Evolutionary conservation across 1,284 basidiomycete species (phyloP), one percentile per base, ranked within the genome.

Genomic region (Anthracocystis setariae): DNA sequence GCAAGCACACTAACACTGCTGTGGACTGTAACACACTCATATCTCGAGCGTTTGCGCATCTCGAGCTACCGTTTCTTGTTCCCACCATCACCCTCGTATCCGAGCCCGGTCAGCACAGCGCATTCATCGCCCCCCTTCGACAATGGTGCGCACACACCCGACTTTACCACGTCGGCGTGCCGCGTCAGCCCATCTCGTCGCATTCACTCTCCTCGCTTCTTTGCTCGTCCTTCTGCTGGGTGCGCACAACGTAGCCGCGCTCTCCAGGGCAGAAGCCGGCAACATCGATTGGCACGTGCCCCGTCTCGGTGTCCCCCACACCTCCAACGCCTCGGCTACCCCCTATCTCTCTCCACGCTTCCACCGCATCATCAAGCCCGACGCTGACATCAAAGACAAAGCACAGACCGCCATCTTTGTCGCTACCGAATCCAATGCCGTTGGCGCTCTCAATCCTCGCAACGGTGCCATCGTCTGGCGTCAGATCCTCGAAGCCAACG

Each of bases 391-490:
- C 45, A 73, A 67, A 49, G 72, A 65, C 40, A 80, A 84, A 61
- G 84, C 83, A 74, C 57, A 84, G 68, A 88, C 85, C 66, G 81
- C 90, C 32, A 80, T 93, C 25, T 80, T 94, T 46, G 87, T 88
- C 3, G 88, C 89, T 1, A 94, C 92, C 0, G 85, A 86, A 43
- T 90, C 87, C 75, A 94, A 93, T 83, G 89, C 93, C 0, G 83
- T 96, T 15, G 92, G 90, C 4, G 91, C 89, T 0, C 71, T 96
- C 58, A 88, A 91, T 77, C 87, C 88, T 1, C 85, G 86, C 15
- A 87, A 90, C 76, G 93, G 93, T 1, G 87, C 86, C 53, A 84
- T 94, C 77, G 92, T 87, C 21, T 97, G 94, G 94, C 87, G 94
- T 81, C 88, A 91, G 81, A 81, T 89, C 50, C 89, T 90, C 69